A percentile compares a stretch with the other conserved stretches of the same genome.
These are phyloP conservation scores for Neoascochyta sp. DNA, from an alignment of 2,329 filamentous ascomycete species.

Conservation along the genomic window DNA sequence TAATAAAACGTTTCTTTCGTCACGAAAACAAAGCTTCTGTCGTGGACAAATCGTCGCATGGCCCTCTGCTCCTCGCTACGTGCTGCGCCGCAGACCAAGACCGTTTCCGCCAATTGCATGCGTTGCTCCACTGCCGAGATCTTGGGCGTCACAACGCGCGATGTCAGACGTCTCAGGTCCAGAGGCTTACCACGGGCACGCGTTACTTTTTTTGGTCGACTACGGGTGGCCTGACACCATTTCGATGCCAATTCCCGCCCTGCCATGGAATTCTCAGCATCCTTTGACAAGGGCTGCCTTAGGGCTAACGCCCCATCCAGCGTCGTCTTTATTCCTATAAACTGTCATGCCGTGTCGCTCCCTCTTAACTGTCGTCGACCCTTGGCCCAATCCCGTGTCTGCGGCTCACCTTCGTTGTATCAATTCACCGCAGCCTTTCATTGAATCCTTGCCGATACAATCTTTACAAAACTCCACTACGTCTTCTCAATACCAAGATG, in stretches of 20 bases:
- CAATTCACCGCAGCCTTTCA: too few species aligned
- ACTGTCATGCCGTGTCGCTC: constrained; percentile 1
- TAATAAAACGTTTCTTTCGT: too few species aligned
- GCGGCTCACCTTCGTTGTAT: background rate
- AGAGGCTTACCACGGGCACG: constrained; percentile 3
- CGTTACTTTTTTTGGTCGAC: constrained; percentile 3
- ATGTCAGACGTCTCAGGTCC: constrained; percentile 3
- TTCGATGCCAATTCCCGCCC: constrained; percentile 1
- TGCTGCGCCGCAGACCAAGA: constrained; percentile 1
- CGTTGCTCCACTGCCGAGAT: constrained; percentile 1
- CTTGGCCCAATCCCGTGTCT: background rate
- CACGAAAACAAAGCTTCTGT: too few species aligned
- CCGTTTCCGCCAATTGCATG: constrained; percentile 1
- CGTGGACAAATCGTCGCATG: too few species aligned
- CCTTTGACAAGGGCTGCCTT: constrained; percentile 3
- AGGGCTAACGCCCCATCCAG: constrained; percentile 1
- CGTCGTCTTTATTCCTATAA: constrained; percentile 1
- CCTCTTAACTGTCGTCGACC: background rate
- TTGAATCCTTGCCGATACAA: too few species aligned
- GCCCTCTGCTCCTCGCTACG: too few species aligned
- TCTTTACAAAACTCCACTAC: constrained; percentile 1
- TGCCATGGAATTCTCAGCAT: constrained; percentile 1
- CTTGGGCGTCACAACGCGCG: constrained; percentile 1
- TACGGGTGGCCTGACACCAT: constrained; percentile 5
- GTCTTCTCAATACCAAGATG: background rate